Base-by-base conservation (phyloP, 108 stramenopile genomes). In the Bacterosira constricta region DNA sequence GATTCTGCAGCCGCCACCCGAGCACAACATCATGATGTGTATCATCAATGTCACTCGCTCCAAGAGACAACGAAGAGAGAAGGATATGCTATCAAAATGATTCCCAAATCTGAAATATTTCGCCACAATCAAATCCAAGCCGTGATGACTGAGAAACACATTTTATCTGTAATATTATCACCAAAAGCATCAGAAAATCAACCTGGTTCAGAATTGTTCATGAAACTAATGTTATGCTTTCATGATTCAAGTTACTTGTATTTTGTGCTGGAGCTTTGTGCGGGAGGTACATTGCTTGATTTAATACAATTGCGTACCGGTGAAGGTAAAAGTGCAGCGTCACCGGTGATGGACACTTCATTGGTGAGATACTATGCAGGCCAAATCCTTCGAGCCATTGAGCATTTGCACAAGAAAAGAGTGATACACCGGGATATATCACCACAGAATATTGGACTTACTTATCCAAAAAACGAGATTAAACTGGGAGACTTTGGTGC, bases 371-470 rank as follows among this genome's bases (percentile, higher is more conserved):
- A 61, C 37, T 81, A 81, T 27, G 45, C 72, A 17, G 72, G 54
- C 3, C 81, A 82, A 62, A 12, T 82, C 15, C 36, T 78, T 12
- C 35, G 63, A 42, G 72, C 73, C 18, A 15, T 78, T 4, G 66
- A 82, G 36, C 67, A 42, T 29, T 38, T 82, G 21, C 81, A 82
- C 61, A 51, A 66, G 4, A 25, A 23, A 23, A 56, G 72, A 34
- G 66, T 82, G 17, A 15, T 82, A n/a, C 81, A 82, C 35, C 47
- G 77, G 36, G 81, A 82, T 58, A 11, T 82, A 12, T 67, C 71
- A 9, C 77, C 77, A 29, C 45, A 55, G 68, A 82, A 82, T 53
- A 66, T 73, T 35, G 35, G 66, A 3, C 55, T 82, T 11, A 47
- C 64, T n/a, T 71, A 58, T 46, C 63, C 52, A n/a, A 53, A 32